Base-by-base conservation (phyloP, 257 asterid species). In the Solanum neorickii region DNA sequence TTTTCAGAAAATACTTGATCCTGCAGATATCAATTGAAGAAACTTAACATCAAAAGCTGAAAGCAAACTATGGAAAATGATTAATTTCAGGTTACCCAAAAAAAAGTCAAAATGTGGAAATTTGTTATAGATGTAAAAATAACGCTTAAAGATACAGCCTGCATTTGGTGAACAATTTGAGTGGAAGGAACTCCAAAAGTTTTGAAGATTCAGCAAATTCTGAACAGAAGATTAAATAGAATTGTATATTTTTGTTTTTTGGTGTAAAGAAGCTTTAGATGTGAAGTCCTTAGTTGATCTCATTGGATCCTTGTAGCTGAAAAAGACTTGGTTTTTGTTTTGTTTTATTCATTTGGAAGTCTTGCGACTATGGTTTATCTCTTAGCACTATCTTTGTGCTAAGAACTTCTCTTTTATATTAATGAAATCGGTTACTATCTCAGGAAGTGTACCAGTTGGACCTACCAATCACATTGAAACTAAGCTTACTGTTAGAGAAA, bases 1-100 rank as follows among this genome's bases (percentile, higher is more conserved):
- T 94, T 96, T 77, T 96, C 98, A 72, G 99, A 95, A 89, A 97
- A 97, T 75, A 91, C 90, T 92, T 97, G 99, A 78, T 96, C 99
- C 99, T 97, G 99, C 92, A 93, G 75, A 87, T 13, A 72, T 68
- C 83, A 35, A 73, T 74, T 76, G 84, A 74, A 20, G 29, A 78
- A 83, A 75, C 21, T 78, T 44, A 87, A 86, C 16, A 35, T 39
- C 42, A 80, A 29, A 77, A 46, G 84, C 9, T 47, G 84, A 47
- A 80, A 80, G 68, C n/a, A 46, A 47, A 80, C 66, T 15, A 46
- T n/a, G 11, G 84, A 9, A 47, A 80, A 29, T 27, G 27, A 80
- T 3, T 15, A 18, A 16, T 27, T 46, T 59, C 65, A 80, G 3
- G 84, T 49, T 16, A 27, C n/a, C 13, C 14, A 41, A 3, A 11